A percentile compares a stretch with the other conserved stretches of the same genome.
phyloP scores from a whole-genome alignment of 352 stramenopile genomes.

The Phytophthora ramorum region DNA sequence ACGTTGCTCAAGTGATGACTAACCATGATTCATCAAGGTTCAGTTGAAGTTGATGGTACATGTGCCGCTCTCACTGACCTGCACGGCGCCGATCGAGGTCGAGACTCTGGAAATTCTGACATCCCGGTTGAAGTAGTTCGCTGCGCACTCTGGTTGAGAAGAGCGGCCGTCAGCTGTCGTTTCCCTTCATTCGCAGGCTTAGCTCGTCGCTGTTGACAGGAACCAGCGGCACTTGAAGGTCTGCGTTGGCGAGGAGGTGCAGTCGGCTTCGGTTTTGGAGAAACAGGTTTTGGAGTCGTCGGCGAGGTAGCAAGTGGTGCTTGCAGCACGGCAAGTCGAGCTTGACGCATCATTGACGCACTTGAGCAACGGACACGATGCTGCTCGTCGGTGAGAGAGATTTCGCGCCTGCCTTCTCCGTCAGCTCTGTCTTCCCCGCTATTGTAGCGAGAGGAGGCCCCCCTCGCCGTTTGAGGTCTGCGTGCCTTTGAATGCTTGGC shows the following conservation, averaged over 20 bases:
- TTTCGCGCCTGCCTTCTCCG: not conserved
- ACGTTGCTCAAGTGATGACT: not conserved
- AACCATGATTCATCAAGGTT: slow-evolving; percentile 1
- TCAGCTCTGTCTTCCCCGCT: not conserved
- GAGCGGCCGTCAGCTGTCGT: slow-evolving; percentile 12
- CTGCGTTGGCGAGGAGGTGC: not conserved
- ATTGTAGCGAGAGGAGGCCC: not conserved
- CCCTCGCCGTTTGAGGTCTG: slow-evolving; percentile 26
- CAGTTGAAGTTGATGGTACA: not conserved
- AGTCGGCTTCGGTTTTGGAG: not conserved
- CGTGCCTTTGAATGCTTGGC: not conserved
- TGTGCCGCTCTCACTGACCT: slow-evolving; percentile 9
- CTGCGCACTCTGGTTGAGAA: slow-evolving; percentile 5
- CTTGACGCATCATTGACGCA: slow-evolving; percentile 55
- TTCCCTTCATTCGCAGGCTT: slow-evolving; percentile 12
- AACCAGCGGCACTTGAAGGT: slow-evolving; percentile 18
- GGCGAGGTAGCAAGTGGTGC: slow-evolving; percentile 9
- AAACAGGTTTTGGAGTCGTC: not conserved
- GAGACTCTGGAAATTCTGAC: slow-evolving; percentile 15
- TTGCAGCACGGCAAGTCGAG: slow-evolving; percentile 50
- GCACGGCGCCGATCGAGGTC: slow-evolving; percentile 30
- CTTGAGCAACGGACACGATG: slow-evolving; percentile 46
- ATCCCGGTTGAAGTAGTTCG: not conserved
- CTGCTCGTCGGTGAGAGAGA: not conserved
- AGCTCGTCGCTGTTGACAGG: not conserved